A percentile compares a stretch with the other conserved stretches of the same genome.
These are phyloP conservation scores for Leucosporidium yakuticum DNA, from an alignment of 768 basidiomycete genomes.

Conservation along the genomic window DNA sequence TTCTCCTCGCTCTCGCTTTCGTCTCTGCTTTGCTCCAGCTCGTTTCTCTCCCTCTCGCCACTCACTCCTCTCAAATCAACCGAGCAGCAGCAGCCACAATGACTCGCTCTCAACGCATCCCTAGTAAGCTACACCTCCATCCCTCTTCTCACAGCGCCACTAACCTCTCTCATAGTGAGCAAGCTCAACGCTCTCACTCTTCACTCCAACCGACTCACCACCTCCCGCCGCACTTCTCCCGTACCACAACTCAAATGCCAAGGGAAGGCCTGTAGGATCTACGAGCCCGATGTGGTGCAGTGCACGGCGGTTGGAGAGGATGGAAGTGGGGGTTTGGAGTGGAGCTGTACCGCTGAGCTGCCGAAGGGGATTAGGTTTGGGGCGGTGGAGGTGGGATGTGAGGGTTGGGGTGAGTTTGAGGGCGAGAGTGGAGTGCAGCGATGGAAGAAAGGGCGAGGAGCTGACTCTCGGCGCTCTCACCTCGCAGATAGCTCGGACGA, in stretches of 20 bases:
- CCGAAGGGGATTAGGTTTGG: constrained; percentile 78
- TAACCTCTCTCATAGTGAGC: constrained; percentile 1
- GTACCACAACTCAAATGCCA: constrained; percentile 73
- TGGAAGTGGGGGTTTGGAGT: constrained; percentile 70
- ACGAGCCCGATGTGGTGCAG: constrained; percentile 75
- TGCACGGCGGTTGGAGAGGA: constrained; percentile 72
- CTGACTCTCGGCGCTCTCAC: neutral
- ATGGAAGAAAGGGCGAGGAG: too few species aligned
- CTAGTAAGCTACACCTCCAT: neutral
- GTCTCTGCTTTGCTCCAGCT: too few species aligned
- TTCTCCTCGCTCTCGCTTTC: too few species aligned
- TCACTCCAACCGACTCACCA: constrained; percentile 62
- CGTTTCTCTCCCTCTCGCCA: too few species aligned
- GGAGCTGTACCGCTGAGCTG: constrained; percentile 92
- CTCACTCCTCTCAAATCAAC: too few species aligned
- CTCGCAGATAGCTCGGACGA: constrained; percentile 46
- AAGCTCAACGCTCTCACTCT: constrained; percentile 71
- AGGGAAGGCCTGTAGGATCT: constrained; percentile 69
- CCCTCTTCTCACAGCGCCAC: neutral
- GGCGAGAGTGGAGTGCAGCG: too few species aligned
- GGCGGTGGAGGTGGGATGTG: constrained; percentile 76
- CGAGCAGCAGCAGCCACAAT: neutral
- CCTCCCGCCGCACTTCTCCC: constrained; percentile 59
- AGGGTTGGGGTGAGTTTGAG: constrained; percentile 68
- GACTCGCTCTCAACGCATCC: constrained; percentile 1